Base-by-base conservation (phyloP, 176 grass and related monocot genomes). In the Cocos nucifera region DNA sequence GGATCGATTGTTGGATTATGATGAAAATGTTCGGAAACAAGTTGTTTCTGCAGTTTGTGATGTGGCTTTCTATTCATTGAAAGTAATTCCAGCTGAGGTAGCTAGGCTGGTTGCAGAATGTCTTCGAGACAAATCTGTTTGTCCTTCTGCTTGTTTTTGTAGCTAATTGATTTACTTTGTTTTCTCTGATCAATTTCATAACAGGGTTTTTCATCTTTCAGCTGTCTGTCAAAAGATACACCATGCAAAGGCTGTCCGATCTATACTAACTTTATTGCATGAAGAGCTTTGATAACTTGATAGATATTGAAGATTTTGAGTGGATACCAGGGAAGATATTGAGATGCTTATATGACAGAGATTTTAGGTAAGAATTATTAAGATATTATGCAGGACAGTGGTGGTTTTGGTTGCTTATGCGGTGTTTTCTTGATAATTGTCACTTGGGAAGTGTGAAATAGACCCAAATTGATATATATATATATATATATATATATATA, bases 241-340 rank as follows among this genome's bases (percentile, higher is more conserved):
- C 88, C 27, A 81, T 98, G 85, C 85, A 98, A 77, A 92, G 88
- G 53, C 66, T 98, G 57, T 77, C 88, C 71, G 88, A 98, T 72
- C 86, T 98, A 69, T 92, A 98, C 69, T 76, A 81, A 67, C 54
- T 89, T 15, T 86, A 89, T 74, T 98, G 94, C 64, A 69, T 78
- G 50, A 86, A 60, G 64, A 67, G 39, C 63, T 83, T 77, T 66
- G 91, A 83, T 62, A 66, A 16, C 57, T 74, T 74, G 61, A 62
- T 74, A 71, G 74, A 75, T 61, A 49, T 70, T 72, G 84, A 86
- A 62, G 67, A 98, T 77, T 93, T 85, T 83, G 85, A 83, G 58
- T 98, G 94, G 94, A 89, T 93, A 83, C 88, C 94, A 28, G 94
- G 84, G 54, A 93, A 98, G 67, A 86, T 93, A 81, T 89, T 98